phyloP scores from a whole-genome alignment of 257 asterid species.

The Jacaranda copaia region DNA sequence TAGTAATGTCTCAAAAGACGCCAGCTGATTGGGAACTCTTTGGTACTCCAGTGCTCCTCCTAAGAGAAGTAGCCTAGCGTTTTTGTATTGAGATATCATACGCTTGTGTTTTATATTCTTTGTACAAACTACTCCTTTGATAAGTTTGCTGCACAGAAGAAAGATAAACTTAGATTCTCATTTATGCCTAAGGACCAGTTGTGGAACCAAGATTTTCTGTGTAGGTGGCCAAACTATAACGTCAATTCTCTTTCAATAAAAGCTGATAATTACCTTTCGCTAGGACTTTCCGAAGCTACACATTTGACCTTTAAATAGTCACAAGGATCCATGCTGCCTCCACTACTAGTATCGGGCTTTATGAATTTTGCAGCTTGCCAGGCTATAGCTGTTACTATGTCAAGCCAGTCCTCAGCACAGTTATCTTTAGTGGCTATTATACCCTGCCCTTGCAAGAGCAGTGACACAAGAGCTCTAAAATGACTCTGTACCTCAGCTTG shows the following conservation, averaged over 20 bases:
- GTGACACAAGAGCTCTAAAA: conserved; percentile 90
- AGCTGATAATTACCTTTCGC: conserved; percentile 63
- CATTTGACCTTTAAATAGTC: conserved; percentile 91
- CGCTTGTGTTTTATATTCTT: conserved; percentile 97
- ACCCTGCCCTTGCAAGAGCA: conserved; percentile 80
- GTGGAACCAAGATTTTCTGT: neutral
- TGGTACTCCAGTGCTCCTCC: conserved; percentile 98
- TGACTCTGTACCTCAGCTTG: conserved; percentile 76
- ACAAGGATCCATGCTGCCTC: conserved; percentile 99
- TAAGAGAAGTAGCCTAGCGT: conserved; percentile 79
- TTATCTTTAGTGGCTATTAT: conserved; percentile 50
- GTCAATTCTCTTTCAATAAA: neutral
- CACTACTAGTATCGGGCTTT: conserved; percentile 91
- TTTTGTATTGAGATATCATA: conserved; percentile 88
- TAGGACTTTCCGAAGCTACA: conserved; percentile 85
- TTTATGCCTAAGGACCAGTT: neutral
- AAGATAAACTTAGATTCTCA: conserved; percentile 20
- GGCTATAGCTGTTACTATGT: conserved; percentile 67
- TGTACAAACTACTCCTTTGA: conserved; percentile 92
- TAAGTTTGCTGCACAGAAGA: conserved; percentile 67
- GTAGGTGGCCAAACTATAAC: neutral
- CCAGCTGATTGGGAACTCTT: conserved; percentile 82
- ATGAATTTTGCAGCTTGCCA: conserved; percentile 93
- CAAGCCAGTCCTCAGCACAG: conserved; percentile 72
- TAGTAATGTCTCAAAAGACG: conserved; percentile 82